Percentiles rank a stretch among this genome's conserved stretches.
Conservation (phyloP, 1,284 basidiomycete genomes). For the Cryptococcus neoformans region DNA sequence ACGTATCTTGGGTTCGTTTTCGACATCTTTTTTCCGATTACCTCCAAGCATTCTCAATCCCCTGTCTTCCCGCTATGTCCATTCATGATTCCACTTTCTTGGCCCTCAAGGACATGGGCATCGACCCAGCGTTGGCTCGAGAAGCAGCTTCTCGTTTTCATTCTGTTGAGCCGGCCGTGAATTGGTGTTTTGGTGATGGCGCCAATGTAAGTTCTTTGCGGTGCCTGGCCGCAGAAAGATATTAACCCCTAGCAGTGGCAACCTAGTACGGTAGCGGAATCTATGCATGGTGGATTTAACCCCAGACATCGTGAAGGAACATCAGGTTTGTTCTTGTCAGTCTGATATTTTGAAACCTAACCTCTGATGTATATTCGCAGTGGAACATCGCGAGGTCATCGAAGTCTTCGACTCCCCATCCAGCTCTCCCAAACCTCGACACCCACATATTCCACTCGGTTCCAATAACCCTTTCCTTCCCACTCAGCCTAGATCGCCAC, state of each 20-base stretch:
- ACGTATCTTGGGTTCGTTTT: too few species aligned
- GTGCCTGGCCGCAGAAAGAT: not conserved
- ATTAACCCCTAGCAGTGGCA: constrained; percentile 16
- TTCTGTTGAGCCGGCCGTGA: constrained; percentile 34
- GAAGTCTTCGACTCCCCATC: constrained; percentile 2
- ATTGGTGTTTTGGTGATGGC: constrained; percentile 47
- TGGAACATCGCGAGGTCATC: constrained; percentile 23
- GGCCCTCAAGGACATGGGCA: constrained; percentile 37
- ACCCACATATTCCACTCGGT: constrained; percentile 16
- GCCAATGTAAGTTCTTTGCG: constrained; percentile 22
- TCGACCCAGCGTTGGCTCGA: constrained; percentile 26
- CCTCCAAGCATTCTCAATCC: not conserved
- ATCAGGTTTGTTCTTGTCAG: constrained; percentile 3
- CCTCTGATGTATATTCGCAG: constrained; percentile 1
- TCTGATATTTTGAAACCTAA: not conserved
- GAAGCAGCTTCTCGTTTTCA: constrained; percentile 34
- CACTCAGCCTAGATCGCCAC: constrained; percentile 2
- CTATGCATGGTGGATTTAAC: constrained; percentile 1
- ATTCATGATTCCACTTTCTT: constrained; percentile 20
- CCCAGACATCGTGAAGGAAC: constrained; percentile 6
- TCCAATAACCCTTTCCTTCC: constrained; percentile 21
- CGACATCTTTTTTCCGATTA: too few species aligned
- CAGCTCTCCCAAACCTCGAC: constrained; percentile 6
- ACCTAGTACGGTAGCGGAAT: constrained; percentile 7
- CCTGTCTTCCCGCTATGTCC: constrained; percentile 16